A percentile compares a stretch with the other conserved stretches of the same genome.
Evolutionary conservation across 805 yeast species (phyloP).

Genomic region (Monosporozyma unispora): DNA sequence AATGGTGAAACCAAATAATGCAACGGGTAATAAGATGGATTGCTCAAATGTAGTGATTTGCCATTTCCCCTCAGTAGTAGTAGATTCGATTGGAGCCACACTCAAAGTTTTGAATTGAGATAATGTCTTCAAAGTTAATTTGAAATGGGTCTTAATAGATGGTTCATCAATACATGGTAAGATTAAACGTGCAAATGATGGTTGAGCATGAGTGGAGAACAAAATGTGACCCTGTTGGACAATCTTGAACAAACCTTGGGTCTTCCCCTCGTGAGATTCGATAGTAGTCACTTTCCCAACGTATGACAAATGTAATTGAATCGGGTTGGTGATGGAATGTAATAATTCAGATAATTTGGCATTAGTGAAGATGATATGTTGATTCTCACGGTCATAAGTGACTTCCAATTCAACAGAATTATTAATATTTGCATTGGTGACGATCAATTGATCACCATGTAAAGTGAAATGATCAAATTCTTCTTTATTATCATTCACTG

Average conservation of each 20-base stretch:
- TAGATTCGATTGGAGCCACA: slow-evolving; percentile 7
- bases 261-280: slow-evolving; percentile 45
- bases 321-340: not conserved
- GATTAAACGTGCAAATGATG: slow-evolving; percentile 50
- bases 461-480: slow-evolving; percentile 9
- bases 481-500: not conserved
- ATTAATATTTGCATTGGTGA: slow-evolving; percentile 34
- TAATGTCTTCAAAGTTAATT: slow-evolving; percentile 41
- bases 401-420: slow-evolving; percentile 18
- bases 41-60: slow-evolving; percentile 24
- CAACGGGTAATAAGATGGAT: slow-evolving; percentile 53
- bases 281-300: slow-evolving; percentile 45
- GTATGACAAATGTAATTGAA: slow-evolving; percentile 24
- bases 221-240: slow-evolving; percentile 39
- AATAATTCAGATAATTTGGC: not conserved
- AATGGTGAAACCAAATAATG: slow-evolving; percentile 57
- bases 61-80: slow-evolving; percentile 30
- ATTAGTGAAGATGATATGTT: slow-evolving; percentile 6
- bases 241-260: slow-evolving; percentile 61
- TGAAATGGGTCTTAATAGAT: slow-evolving; percentile 41
- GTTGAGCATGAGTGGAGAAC: slow-evolving; percentile 67
- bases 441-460: slow-evolving; percentile 27
- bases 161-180: slow-evolving; percentile 69
- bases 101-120: not conserved
- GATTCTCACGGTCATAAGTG: slow-evolving; percentile 13